Conservation (phyloP, 768 basidiomycete genomes). For the Boletus coccyginus region DNA sequence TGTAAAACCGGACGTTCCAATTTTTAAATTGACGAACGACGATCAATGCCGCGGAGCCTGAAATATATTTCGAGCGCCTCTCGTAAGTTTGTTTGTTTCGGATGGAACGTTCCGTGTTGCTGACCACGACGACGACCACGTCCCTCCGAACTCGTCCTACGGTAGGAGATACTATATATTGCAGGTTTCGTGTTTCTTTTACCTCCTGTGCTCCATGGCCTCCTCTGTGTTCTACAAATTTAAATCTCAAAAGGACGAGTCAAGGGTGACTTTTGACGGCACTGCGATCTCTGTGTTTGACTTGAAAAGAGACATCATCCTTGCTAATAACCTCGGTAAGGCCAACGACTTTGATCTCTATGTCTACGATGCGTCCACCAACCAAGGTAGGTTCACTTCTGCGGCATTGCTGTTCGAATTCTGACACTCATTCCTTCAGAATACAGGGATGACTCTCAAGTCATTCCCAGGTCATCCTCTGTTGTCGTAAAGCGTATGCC, state of each 20-base stretch:
- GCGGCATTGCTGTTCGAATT: neutral
- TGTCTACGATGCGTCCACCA: conserved; percentile 78
- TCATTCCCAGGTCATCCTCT: conserved; percentile 93
- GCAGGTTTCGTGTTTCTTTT: conserved; percentile 11
- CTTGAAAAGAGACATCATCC: conserved; percentile 96
- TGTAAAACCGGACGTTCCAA: neutral
- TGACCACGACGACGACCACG: conserved; percentile 19
- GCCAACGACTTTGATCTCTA: conserved; percentile 96
- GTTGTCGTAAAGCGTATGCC: conserved; percentile 92
- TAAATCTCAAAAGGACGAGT: conserved; percentile 92
- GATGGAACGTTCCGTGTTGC: neutral
- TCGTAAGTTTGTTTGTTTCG: conserved; percentile 2
- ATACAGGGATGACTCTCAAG: conserved; percentile 85
- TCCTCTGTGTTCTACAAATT: conserved; percentile 99
- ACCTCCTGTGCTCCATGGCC: conserved; percentile 48
- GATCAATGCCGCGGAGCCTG: conserved; percentile 3
- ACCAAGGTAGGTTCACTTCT: conserved; percentile 68
- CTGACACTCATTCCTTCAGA: conserved; percentile 48
- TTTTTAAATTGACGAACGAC: conserved; percentile 7
- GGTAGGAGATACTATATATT: conserved; percentile 26
- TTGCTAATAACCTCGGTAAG: conserved; percentile 94
- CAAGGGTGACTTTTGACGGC: conserved; percentile 95
- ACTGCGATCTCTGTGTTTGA: conserved; percentile 99
- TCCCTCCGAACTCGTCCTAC: conserved; percentile 1
- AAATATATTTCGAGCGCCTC: conserved; percentile 21